phyloP scores from a whole-genome alignment of 2,329 filamentous ascomycete species.

The Hypoxylon sp. region DNA sequence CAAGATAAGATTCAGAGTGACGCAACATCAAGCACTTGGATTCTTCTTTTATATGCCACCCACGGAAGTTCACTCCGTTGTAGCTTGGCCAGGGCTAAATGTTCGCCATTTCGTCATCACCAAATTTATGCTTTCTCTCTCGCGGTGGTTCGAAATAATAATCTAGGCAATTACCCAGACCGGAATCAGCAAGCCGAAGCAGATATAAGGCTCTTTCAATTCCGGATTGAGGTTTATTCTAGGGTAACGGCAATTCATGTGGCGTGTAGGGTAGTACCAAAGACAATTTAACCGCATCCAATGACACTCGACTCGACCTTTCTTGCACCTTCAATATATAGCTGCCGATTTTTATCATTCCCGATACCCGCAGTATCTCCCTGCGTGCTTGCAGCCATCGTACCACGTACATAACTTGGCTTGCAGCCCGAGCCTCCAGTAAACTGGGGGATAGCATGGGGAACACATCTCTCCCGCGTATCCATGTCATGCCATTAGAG shows the following conservation, averaged over 20 bases:
- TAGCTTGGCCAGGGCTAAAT: conserved; percentile 31
- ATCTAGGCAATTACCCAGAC: conserved; percentile 23
- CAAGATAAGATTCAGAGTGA: conserved; percentile 1
- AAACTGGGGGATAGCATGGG: neutral
- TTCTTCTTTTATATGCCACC: conserved; percentile 20
- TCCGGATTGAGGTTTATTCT: conserved; percentile 29
- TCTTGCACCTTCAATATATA: conserved; percentile 9
- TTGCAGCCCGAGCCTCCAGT: conserved; percentile 16
- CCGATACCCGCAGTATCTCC: neutral
- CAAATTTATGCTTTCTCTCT: conserved; percentile 3
- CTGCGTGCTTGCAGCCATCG: neutral
- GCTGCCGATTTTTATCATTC: conserved; percentile 15
- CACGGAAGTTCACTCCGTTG: conserved; percentile 30
- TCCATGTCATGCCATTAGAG: conserved; percentile 25
- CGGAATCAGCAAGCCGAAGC: conserved; percentile 24
- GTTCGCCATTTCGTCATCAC: conserved; percentile 11
- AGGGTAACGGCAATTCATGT: conserved; percentile 34
- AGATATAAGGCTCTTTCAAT: conserved; percentile 1
- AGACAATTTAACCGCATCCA: conserved; percentile 40
- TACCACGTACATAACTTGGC: conserved; percentile 26
- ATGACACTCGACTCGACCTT: conserved; percentile 13
- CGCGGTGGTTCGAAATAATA: conserved; percentile 1
- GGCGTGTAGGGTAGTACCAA: conserved; percentile 15
- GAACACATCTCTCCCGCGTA: conserved; percentile 7
- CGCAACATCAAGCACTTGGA: neutral